Evolutionary conservation across 2,329 filamentous ascomycete species (phyloP).

Genomic region (Sporothrix curviconia): DNA sequence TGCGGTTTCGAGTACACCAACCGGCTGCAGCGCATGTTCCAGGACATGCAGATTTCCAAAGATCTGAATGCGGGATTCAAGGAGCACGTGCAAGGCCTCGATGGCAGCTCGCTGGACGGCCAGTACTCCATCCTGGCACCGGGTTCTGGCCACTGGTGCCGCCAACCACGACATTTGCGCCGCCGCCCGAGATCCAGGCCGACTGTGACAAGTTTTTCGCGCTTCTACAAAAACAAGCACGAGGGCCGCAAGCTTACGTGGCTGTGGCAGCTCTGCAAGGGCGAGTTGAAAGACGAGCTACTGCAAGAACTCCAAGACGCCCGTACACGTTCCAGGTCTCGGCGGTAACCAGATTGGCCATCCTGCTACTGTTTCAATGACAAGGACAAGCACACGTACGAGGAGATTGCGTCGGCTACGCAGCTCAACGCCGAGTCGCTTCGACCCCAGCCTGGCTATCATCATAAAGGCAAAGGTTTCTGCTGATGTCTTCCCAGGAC

Average conservation of each 20-base stretch:
- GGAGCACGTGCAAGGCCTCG: constrained; percentile 60
- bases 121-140: constrained; percentile 89
- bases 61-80: constrained; percentile 88
- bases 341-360: constrained; percentile 96
- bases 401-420: constrained; percentile 78
- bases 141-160: constrained; percentile 94
- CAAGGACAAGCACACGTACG: constrained; percentile 73
- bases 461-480: constrained; percentile 89
- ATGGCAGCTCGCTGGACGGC: constrained; percentile 73
- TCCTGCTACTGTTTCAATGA: constrained; percentile 94
- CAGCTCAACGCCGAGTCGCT: constrained; percentile 72
- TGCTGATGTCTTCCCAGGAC: constrained; percentile 64
- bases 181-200: constrained; percentile 74
- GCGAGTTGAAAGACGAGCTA: constrained; percentile 93
- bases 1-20: constrained; percentile 99
- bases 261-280: constrained; percentile 98
- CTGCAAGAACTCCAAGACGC: constrained; percentile 79
- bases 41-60: constrained; percentile 98
- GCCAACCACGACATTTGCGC: constrained; percentile 80
- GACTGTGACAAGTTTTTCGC: constrained; percentile 85
- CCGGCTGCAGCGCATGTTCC: constrained; percentile 99
- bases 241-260: constrained; percentile 93
- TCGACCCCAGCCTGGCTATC: constrained; percentile 80
- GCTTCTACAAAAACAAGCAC: constrained; percentile 94
- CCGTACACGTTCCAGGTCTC: constrained; percentile 97